Conservation (phyloP, 345 rosid species). For the Diplotaxis tenuifolia region DNA sequence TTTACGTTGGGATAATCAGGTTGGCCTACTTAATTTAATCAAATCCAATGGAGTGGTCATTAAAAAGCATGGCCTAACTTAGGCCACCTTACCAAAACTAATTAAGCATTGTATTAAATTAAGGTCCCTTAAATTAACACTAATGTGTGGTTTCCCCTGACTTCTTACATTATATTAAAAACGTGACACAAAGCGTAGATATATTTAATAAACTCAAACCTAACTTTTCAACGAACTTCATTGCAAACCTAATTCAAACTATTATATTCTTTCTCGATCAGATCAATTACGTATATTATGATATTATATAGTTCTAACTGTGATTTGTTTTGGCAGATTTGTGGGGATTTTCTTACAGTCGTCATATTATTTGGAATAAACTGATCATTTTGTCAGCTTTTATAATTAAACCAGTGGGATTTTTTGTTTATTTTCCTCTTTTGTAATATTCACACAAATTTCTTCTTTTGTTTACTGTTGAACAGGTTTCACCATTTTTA, state of each 20-base stretch:
- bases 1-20: slow-evolving; percentile 25
- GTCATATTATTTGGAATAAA: background rate
- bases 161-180: background rate
- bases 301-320: background rate
- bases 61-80: slow-evolving; percentile 35
- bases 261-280: background rate
- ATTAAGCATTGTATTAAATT: background rate
- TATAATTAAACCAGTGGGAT: background rate
- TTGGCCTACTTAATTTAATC: slow-evolving; percentile 24
- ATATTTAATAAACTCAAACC: slow-evolving; percentile 7
- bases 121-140: background rate
- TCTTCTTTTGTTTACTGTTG: background rate
- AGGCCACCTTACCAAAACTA: slow-evolving; percentile 32
- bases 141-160: slow-evolving; percentile 5
- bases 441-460: background rate
- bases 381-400: background rate
- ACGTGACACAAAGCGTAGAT: slow-evolving; percentile 15
- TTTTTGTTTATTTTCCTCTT: background rate
- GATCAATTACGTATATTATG: background rate
- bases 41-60: slow-evolving; percentile 21
- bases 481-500: background rate
- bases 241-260: slow-evolving; percentile 13
- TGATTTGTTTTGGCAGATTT: background rate
- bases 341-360: background rate
- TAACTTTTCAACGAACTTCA: slow-evolving; percentile 2